A percentile compares a stretch with the other conserved stretches of the same genome.
phyloP scores from a whole-genome alignment of 176 grass and related monocot species.

The Rhynchospora breviuscula region DNA sequence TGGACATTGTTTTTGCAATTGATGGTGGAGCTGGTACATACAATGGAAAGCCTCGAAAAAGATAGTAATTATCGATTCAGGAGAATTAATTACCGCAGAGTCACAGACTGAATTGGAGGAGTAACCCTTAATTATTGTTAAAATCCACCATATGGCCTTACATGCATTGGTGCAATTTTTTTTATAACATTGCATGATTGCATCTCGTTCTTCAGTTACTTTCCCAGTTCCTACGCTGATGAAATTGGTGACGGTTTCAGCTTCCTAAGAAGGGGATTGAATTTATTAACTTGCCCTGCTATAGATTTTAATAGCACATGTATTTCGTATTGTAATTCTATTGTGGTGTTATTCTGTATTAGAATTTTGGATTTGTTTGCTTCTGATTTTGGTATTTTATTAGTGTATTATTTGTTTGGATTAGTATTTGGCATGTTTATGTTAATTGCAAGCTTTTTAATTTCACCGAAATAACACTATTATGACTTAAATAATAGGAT shows the following conservation, averaged over 20 bases:
- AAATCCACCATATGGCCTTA: not conserved
- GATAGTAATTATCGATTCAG: constrained; percentile 57
- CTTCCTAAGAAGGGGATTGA: constrained; percentile 7
- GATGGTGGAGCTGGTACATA: constrained; percentile 89
- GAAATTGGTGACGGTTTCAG: not conserved
- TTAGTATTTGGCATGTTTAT: not conserved
- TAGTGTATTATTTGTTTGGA: not conserved
- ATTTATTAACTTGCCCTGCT: not conserved
- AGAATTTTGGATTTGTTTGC: not conserved
- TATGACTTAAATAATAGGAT: no score
- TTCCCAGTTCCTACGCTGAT: not conserved
- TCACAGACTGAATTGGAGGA: constrained; percentile 65
- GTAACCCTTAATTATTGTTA: not conserved
- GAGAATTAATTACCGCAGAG: no score
- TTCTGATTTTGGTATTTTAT: not conserved
- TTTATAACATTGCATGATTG: not conserved
- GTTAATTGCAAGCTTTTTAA: not conserved
- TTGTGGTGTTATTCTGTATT: constrained; percentile 5
- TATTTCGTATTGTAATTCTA: not conserved
- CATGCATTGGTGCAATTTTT: not conserved
- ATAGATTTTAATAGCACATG: not conserved
- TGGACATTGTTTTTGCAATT: constrained; percentile 79
- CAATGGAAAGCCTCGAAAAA: constrained; percentile 92
- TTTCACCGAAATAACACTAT: no score
- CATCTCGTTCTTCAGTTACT: not conserved